These are phyloP conservation scores for Populus davidiana DNA, from an alignment of 345 rosid species.

Conservation along the genomic window DNA sequence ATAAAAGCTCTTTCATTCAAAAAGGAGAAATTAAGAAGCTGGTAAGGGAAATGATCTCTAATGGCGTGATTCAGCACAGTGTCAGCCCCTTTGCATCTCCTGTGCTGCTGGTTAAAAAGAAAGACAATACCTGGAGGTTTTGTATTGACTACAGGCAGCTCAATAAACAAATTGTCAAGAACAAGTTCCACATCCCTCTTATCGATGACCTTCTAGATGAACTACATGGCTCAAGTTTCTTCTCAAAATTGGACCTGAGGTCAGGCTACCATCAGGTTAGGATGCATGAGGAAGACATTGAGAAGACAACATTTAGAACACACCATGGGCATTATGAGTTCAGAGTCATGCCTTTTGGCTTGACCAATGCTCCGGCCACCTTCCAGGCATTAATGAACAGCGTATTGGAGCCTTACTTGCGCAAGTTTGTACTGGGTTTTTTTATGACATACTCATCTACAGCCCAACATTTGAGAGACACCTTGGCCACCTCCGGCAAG, in stretches of 20 bases:
- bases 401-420: too few relatives aligned
- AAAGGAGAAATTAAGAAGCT: too few relatives aligned
- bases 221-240: fast-evolving
- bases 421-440: not conserved
- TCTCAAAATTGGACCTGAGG: not conserved
- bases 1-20: too few relatives aligned
- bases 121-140: too few relatives aligned
- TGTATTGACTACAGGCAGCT: too few relatives aligned
- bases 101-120: not conserved
- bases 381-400: too few relatives aligned
- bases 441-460: not conserved
- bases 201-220: not conserved
- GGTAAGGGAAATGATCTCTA: too few relatives aligned
- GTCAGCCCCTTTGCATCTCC: not conserved
- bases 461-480: not conserved
- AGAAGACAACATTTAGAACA: not conserved
- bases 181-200: too few relatives aligned
- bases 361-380: too few relatives aligned
- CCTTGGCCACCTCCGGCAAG: not conserved
- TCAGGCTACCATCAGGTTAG: not conserved
- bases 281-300: not conserved
- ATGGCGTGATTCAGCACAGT: too few relatives aligned
- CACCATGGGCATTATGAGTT: not conserved
- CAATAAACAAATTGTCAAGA: too few relatives aligned
- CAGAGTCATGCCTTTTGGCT: not conserved